Evolutionary conservation across 805 yeast species (phyloP), one percentile per base, ranked within the genome.

Genomic region (Candida loeiensis): DNA sequence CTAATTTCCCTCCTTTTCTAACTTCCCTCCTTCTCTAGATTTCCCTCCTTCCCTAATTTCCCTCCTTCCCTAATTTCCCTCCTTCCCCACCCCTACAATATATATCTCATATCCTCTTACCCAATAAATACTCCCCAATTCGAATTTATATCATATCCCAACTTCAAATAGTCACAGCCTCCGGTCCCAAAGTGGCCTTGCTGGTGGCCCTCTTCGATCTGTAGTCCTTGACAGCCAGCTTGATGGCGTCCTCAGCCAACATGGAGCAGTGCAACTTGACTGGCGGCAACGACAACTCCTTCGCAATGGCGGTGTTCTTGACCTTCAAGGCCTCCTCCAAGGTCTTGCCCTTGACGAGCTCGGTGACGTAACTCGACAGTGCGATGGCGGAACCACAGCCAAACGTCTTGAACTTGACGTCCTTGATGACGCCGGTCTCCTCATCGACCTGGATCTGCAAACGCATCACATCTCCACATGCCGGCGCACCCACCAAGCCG

Each of bases 341-440:
- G 32, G 93, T 77, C 80, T 87, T 89, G 31, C 99, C 99, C 59
- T 91, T 84, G 44, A 93, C 96, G 47, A 93, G 75, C 59, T 90
- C 97, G 3, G 99, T 93, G 56, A 93, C 93, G 61, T 85, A 93
- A 1, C 96, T 86, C 7, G 95, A 85, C 2, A 95, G 85, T 1
- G 99, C 99, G 61, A 93, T 93, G 38, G 99, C 99, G 2, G 93
- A 81, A 33, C 99, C 99, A 63, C 99, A 93, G n/a, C 99, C 99
- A 69, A 93, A 93, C 3, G 99, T 93, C 77, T 93, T 93, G 69
- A 93, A 93, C 64, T 89, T 91, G 47, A 91, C 99, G 61, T 93
- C 96, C 62, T 86, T 80, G 52, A 93, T 93, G 39, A 86, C 74
- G 1, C 99, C 99, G 17, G 95, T 80, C 42, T 76, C 81, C 55